phyloP scores from a whole-genome alignment of 2,329 filamentous ascomycete species.

The Penicillium sp. region DNA sequence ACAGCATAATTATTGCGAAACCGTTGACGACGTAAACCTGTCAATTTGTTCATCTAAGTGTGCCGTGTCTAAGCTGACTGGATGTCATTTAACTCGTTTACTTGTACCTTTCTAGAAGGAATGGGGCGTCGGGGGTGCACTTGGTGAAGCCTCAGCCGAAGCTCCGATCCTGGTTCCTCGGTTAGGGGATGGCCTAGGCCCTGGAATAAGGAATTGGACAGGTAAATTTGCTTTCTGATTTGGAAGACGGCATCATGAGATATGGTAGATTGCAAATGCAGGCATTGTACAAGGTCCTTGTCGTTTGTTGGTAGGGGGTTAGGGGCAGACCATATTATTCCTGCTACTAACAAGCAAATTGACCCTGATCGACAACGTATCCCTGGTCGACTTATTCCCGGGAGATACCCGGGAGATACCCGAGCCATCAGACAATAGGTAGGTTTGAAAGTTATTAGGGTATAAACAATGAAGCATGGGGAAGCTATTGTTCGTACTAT shows the following conservation, averaged over 20 bases:
- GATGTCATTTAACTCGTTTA: neutral
- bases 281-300: neutral
- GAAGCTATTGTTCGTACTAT: conserved; percentile 1
- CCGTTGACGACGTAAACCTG: neutral
- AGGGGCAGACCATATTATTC: neutral
- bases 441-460: neutral
- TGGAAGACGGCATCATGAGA: neutral
- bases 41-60: neutral
- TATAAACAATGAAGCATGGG: neutral
- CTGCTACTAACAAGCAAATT: neutral
- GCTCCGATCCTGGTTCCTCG: conserved; percentile 2
- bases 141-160: conserved; percentile 7
- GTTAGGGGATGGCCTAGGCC: neutral
- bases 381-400: conserved; percentile 10
- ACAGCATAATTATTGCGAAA: neutral
- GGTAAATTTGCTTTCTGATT: neutral
- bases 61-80: neutral
- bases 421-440: neutral
- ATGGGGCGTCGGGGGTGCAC: neutral
- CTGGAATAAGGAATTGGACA: neutral
- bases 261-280: neutral
- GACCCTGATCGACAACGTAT: conserved; percentile 11
- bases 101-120: conserved; percentile 5
- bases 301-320: neutral
- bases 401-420: neutral